Evolutionary conservation across 2,329 filamentous ascomycete species (phyloP).

Genomic region (Hypoxylon sp.): DNA sequence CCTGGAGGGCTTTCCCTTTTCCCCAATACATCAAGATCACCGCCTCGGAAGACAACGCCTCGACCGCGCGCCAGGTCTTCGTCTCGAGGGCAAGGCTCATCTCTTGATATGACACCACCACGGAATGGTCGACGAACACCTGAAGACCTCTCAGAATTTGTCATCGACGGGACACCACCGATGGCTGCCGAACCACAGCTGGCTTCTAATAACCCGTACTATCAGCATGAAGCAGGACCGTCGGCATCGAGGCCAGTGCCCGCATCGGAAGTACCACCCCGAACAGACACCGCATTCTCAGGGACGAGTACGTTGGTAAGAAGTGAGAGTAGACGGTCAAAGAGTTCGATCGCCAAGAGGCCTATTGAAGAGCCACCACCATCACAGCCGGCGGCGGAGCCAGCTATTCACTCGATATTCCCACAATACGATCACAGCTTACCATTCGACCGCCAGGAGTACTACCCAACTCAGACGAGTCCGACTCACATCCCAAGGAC

Average conservation of each 20-base stretch:
- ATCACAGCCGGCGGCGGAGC: slow-evolving; percentile 37
- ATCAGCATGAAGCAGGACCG: slow-evolving; percentile 48
- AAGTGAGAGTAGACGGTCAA: slow-evolving; percentile 64
- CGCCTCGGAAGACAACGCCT: slow-evolving; percentile 62
- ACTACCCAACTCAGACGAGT: slow-evolving; percentile 76
- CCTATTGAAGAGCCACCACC: slow-evolving; percentile 59
- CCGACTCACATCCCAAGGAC: slow-evolving; percentile 74
- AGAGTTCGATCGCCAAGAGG: slow-evolving; percentile 71
- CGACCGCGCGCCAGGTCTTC: slow-evolving; percentile 50
- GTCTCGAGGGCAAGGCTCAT: slow-evolving; percentile 47
- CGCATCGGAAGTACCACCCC: slow-evolving; percentile 60
- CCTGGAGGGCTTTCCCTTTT: slow-evolving; percentile 71
- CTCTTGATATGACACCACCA: slow-evolving; percentile 53
- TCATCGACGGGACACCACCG: slow-evolving; percentile 52
- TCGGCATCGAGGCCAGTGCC: slow-evolving; percentile 60
- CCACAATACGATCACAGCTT: slow-evolving; percentile 79
- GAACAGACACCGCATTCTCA: slow-evolving; percentile 67
- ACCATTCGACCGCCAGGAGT: slow-evolving; percentile 76
- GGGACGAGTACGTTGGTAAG: slow-evolving; percentile 66
- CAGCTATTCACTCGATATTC: slow-evolving; percentile 79
- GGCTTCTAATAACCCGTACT: slow-evolving; percentile 50
- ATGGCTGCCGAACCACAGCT: slow-evolving; percentile 35
- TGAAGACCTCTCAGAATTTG: slow-evolving; percentile 50
- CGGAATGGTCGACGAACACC: slow-evolving; percentile 50
- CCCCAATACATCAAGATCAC: slow-evolving; percentile 64